Evolutionary conservation across 1,284 basidiomycete species (phyloP).

Genomic region (Wallemia mellicola): DNA sequence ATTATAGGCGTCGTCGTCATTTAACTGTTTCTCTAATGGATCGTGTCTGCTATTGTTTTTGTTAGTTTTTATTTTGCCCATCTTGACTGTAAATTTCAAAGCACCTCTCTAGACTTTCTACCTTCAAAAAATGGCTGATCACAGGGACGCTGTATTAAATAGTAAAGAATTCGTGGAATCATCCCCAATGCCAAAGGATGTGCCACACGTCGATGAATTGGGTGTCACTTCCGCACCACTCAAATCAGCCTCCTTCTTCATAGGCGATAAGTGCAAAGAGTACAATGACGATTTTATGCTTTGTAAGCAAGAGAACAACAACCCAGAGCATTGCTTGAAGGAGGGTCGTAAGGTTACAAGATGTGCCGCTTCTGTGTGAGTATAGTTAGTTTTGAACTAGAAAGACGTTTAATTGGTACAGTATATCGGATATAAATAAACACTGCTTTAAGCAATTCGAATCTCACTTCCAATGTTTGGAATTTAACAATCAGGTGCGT

Average conservation of each 20-base stretch:
- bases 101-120: not conserved
- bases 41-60: not conserved
- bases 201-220: slow-evolving; percentile 68
- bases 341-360: slow-evolving; percentile 88
- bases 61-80: not conserved
- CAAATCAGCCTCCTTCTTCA: slow-evolving; percentile 90
- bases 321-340: slow-evolving; percentile 78
- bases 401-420: slow-evolving; percentile 13
- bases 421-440: slow-evolving; percentile 74
- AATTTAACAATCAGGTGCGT: slow-evolving; percentile 73
- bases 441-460: slow-evolving; percentile 71
- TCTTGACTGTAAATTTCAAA: no score
- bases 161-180: slow-evolving; percentile 30
- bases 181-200: slow-evolving; percentile 35
- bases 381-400: not conserved
- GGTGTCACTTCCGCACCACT: slow-evolving; percentile 76
- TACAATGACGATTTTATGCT: slow-evolving; percentile 99
- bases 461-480: slow-evolving; percentile 80
- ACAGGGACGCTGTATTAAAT: slow-evolving; percentile 12
- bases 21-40: not conserved
- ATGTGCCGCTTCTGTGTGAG: slow-evolving; percentile 69
- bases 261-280: slow-evolving; percentile 80
- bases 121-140: slow-evolving; percentile 8
- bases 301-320: slow-evolving; percentile 70
- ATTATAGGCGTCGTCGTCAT: not conserved